Percentiles rank a stretch among this genome's conserved stretches.
These are phyloP conservation scores for Cyamopsis tetragonoloba DNA, from an alignment of 306 rosid species.

Conservation along the genomic window DNA sequence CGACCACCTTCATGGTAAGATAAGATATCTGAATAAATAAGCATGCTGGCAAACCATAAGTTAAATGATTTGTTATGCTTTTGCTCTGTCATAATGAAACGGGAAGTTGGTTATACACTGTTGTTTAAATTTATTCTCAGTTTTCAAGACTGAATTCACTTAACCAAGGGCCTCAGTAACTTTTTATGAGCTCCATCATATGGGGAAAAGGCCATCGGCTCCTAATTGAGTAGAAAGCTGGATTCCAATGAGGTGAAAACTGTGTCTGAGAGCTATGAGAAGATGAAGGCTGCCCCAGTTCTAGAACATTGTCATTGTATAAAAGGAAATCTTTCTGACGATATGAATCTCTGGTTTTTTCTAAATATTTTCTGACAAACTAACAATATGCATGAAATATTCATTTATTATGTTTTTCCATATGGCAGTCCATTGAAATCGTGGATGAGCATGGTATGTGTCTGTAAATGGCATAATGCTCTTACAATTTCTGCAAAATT, in stretches of 20 bases:
- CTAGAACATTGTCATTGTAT: not conserved
- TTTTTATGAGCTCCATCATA: not conserved
- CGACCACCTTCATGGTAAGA: conserved; percentile 89
- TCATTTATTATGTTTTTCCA: not conserved
- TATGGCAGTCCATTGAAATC: not conserved
- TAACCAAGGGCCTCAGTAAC: not conserved
- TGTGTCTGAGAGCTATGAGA: not conserved
- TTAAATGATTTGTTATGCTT: not conserved
- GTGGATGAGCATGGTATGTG: not conserved
- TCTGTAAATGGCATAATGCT: conserved; percentile 11
- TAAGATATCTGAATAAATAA: conserved; percentile 6
- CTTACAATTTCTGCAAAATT: not conserved
- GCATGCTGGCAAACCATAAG: not conserved
- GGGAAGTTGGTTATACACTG: not conserved
- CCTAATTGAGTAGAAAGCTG: not conserved
- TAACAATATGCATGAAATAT: not conserved
- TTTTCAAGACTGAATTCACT: not conserved
- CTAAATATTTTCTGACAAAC: conserved; percentile 10
- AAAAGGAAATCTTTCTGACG: not conserved
- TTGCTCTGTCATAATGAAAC: not conserved
- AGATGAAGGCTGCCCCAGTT: not conserved
- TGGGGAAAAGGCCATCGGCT: not conserved
- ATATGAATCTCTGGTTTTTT: not conserved
- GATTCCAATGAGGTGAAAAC: not conserved
- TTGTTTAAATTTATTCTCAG: not conserved